Percentiles rank a stretch among this genome's conserved stretches.
These are phyloP conservation scores for Urochloa ruziziensis DNA, from an alignment of 176 grass and related monocot genomes.

Conservation along the genomic window DNA sequence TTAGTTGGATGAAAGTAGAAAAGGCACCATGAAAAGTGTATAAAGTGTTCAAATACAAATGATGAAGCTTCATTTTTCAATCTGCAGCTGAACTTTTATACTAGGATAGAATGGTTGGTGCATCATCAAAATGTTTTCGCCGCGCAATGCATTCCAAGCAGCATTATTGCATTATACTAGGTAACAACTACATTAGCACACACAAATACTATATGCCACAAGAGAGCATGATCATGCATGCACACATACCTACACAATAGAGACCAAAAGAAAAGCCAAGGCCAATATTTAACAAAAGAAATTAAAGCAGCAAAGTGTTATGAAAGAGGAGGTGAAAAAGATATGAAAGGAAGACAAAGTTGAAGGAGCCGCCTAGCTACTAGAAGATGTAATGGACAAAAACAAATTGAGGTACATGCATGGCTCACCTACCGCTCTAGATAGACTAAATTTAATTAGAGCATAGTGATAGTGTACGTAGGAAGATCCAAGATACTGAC, in stretches of 20 bases:
- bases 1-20: not conserved
- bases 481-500: not conserved
- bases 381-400: slow-evolving; percentile 22
- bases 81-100: not conserved
- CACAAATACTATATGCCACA: not conserved
- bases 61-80: not conserved
- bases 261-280: not conserved
- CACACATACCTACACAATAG: not conserved
- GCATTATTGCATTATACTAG: not conserved
- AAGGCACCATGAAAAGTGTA: not conserved
- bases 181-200: slow-evolving; percentile 4
- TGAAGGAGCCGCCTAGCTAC: slow-evolving; percentile 11
- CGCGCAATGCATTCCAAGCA: not conserved
- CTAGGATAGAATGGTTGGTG: not conserved
- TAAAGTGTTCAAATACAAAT: not conserved
- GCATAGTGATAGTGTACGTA: slow-evolving; percentile 1
- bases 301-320: slow-evolving; percentile 3
- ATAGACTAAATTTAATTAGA: slow-evolving; percentile 12
- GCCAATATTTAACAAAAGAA: not conserved
- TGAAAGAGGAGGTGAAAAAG: not conserved
- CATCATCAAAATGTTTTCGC: not conserved
- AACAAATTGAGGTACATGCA: slow-evolving; percentile 30
- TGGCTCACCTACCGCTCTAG: slow-evolving; percentile 37
- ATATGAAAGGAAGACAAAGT: slow-evolving; percentile 22
- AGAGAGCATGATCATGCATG: not conserved